A percentile compares a stretch with the other conserved stretches of the same genome.
These are phyloP conservation scores for Plasmodium blacklocki DNA, from an alignment of 169 alveolate species.

Conservation along the genomic window DNA sequence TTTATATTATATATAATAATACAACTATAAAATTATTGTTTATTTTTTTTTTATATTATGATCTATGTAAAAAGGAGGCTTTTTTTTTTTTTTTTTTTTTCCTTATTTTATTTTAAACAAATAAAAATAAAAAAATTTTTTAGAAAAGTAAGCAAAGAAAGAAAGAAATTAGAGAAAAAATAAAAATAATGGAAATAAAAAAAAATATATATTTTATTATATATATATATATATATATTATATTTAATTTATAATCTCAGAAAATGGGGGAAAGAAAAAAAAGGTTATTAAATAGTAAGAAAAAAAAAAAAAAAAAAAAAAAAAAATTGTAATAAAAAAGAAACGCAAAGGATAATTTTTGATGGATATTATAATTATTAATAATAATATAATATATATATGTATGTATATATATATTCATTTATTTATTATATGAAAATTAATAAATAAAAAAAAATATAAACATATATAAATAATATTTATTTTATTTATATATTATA, in stretches of 20 bases:
- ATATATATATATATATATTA: too few relatives aligned
- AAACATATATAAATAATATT: too few relatives aligned
- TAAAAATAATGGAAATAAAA: constrained; percentile 7
- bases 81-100: constrained; percentile 5
- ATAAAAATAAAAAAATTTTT: constrained; percentile 2
- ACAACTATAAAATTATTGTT: background rate
- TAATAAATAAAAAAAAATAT: too few relatives aligned
- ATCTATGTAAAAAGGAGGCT: background rate
- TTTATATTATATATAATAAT: background rate
- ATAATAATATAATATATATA: background rate
- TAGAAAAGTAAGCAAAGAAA: background rate
- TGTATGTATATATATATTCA: background rate
- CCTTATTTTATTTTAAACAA: background rate
- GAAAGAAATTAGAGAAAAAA: background rate
- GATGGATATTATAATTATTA: background rate
- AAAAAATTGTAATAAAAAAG: constrained; percentile 1
- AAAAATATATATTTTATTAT: background rate
- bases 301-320: background rate
- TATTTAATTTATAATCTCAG: too few relatives aligned
- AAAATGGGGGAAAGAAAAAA: background rate
- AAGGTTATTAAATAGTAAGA: background rate
- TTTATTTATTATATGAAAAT: too few relatives aligned
- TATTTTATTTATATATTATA: too few relatives aligned
- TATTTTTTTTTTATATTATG: background rate
- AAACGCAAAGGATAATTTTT: background rate